Base-by-base conservation (phyloP, 768 basidiomycete species). In the Mycena latifolia region DNA sequence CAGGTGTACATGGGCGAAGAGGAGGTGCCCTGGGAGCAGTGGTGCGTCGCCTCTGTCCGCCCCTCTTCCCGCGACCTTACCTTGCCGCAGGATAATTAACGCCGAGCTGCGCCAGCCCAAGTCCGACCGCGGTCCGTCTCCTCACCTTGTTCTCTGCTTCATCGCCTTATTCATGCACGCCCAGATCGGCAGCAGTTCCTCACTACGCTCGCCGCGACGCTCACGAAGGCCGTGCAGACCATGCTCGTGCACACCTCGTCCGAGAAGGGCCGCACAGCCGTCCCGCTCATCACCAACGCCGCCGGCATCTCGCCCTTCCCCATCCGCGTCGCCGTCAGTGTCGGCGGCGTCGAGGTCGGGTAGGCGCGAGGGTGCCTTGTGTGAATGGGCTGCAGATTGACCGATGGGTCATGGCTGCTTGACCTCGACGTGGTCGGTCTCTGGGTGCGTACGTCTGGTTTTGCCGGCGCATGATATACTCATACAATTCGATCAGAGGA, bases 1-100 rank as follows among this genome's bases (percentile, higher is more conserved):
- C 85, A 85, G 55, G 86, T 87, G 14, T 89, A 89, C 43, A 82
- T 84, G 69, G 89, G 85, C 1, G 91, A 95, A 78, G 93, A 95
- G 74, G 92, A 94, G 27, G 87, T 94, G 17, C 88, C 92, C 56
- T 95, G 93, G 93, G 94, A 95, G 75, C 89, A 92, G 77, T 95
- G 93, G 93, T 92, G 15, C 8, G 81, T 39, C 15, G 6, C 37
- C 37, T 45, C 63, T 55, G 8, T 43, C 20, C 43, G 25, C 27
- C 27, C 24, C 18, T 20, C 25, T 15, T 35, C 39, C 5, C 14
- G 7, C 15, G 14, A 12, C 4, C 18, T 18, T 45, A 22, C 43
- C 15, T 18, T 12, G 20, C 22, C 9, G 45, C 73, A 94, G 93
- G 93, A 80, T 89, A 17, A 88, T 95, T 66, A 94, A 92, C 58